Base-by-base conservation (phyloP, 352 stramenopile species). In the Phytophthora aleatoria region DNA sequence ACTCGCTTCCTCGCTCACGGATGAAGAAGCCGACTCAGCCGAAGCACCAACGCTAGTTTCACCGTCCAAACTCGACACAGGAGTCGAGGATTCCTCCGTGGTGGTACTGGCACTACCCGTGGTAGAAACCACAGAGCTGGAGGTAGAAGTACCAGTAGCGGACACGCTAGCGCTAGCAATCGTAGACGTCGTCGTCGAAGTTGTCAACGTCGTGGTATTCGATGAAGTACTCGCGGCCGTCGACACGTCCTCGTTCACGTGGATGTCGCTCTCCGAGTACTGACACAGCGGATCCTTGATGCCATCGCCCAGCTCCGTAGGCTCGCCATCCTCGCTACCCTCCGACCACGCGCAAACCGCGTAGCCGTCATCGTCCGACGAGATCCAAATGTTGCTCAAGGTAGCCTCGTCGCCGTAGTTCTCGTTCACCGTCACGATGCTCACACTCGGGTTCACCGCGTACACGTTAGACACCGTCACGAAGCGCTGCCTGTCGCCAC, bases 271-370 rank as follows among this genome's bases (percentile, higher is more conserved):
- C 16, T 20, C 16, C 16, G 16, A 20, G 16, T 20, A 20, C 16
- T 20, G 16, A 20, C 69, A 76, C 39, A 76, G 31, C 12, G 63
- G 63, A n/a, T 65, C 51, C 42, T 70, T 73, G 50, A 71, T 70
- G 6, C 74, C 74, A 8, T 74, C 67, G n/a, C 74, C 74, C 2
- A 82, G 45, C 35, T 77, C 64, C 26, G 56, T 71, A 6, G 64
- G 67, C 43, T 82, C 71, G 4, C 54, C 67, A 28, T 73, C 47
- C 24, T 69, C 61, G 16, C 13, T 71, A 11, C 64, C 67, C 35
- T 76, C 5, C 0, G 68, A 77, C 71, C 71, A 82, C 0, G 26
- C 61, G 20, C 74, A 82, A 2, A 82, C 38, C 2, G 27, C 35
- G 47, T 74, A 67, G 0, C 50, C 10, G 15, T 77, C 67, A n/a